Conservation (phyloP, 169 alveolate genomes). For the Cryptosporidium xiaoi region DNA sequence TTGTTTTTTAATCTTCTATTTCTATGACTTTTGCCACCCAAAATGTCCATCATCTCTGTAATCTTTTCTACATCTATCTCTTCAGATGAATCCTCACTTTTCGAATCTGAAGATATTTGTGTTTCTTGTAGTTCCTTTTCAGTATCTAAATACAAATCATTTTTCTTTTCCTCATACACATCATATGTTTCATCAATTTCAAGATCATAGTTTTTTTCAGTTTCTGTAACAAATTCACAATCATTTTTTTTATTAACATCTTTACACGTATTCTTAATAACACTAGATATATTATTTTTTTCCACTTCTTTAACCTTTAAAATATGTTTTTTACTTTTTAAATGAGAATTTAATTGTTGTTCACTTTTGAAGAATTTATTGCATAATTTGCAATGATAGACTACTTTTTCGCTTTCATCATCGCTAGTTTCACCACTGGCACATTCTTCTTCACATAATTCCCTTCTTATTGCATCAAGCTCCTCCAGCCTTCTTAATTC, state of each 20-base stretch:
- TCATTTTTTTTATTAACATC: constrained; percentile 13
- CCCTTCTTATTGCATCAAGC: constrained; percentile 60
- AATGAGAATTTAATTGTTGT: constrained; percentile 79
- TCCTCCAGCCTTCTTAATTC: constrained; percentile 76
- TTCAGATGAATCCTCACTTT: constrained; percentile 2
- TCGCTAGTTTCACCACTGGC: background rate
- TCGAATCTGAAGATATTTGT: background rate
- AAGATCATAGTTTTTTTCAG: background rate
- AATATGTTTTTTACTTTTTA: constrained; percentile 81
- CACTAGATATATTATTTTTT: background rate
- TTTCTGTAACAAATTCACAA: background rate
- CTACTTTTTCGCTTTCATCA: constrained; percentile 36
- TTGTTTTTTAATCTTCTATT: background rate
- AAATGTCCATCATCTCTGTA: constrained; percentile 54
- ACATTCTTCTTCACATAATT: background rate
- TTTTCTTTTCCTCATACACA: constrained; percentile 37
- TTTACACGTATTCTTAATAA: constrained; percentile 1
- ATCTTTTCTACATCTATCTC: constrained; percentile 18
- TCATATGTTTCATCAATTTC: background rate
- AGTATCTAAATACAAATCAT: constrained; percentile 2
- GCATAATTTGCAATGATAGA: constrained; percentile 79
- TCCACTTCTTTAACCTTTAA: constrained; percentile 58
- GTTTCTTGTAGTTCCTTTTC: background rate
- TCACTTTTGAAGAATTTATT: constrained; percentile 79
- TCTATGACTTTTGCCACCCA: background rate